phyloP scores from a whole-genome alignment of 2,329 filamentous ascomycete genomes.

The Alternaria brassicicola region DNA sequence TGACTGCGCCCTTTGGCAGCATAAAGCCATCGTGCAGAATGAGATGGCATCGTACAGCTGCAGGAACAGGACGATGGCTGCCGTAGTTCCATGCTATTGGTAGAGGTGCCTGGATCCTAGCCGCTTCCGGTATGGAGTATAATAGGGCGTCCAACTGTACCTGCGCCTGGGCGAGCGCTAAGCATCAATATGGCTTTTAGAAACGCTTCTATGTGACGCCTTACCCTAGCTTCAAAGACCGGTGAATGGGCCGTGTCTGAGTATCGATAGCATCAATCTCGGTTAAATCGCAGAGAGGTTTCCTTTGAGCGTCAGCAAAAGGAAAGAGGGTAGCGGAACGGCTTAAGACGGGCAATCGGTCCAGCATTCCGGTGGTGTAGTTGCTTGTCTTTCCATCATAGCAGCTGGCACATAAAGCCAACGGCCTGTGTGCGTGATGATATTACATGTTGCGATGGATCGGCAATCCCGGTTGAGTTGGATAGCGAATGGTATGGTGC shows the following conservation, averaged over 20 bases:
- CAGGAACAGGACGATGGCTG: conserved; percentile 29
- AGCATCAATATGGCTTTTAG: conserved; percentile 23
- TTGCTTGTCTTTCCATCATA: not conserved
- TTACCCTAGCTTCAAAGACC: conserved; percentile 26
- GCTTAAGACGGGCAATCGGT: conserved; percentile 22
- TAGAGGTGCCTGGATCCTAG: conserved; percentile 19
- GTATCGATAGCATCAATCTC: conserved; percentile 33
- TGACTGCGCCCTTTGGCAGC: conserved; percentile 27
- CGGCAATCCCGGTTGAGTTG: not conserved
- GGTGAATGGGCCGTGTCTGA: conserved; percentile 24
- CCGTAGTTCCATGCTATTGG: conserved; percentile 19
- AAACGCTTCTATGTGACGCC: conserved; percentile 23
- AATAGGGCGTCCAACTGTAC: conserved; percentile 24
- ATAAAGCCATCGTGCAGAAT: conserved; percentile 31
- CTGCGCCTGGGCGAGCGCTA: conserved; percentile 25
- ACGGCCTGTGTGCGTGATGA: not conserved
- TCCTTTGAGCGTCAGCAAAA: conserved; percentile 1
- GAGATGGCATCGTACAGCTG: conserved; percentile 27
- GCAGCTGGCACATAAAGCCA: not conserved
- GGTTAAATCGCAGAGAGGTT: conserved; percentile 22
- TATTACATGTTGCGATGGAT: not conserved
- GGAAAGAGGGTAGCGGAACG: conserved; percentile 1
- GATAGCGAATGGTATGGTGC: not conserved
- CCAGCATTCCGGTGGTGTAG: conserved; percentile 20
- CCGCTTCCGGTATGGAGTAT: conserved; percentile 14